Conservation (phyloP, 129 eudicot genomes). For the Chrysanthemum makinoi region DNA sequence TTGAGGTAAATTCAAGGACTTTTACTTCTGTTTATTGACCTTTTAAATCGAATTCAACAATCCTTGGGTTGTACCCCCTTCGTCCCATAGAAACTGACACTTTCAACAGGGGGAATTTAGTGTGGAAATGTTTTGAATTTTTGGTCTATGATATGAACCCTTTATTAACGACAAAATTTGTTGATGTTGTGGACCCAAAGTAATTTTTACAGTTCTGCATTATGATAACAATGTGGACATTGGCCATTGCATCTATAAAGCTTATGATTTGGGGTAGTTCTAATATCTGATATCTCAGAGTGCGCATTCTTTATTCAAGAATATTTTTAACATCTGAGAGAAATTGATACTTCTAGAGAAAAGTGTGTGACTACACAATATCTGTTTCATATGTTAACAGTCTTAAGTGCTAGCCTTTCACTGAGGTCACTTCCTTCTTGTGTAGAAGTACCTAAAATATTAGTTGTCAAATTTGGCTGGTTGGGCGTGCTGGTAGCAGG, state of each 20-base stretch:
- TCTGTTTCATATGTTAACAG: too few relatives aligned
- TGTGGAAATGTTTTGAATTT: background rate
- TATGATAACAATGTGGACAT: conserved; percentile 8
- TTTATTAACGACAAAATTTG: background rate
- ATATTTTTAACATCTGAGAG: background rate
- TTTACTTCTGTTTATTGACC: background rate
- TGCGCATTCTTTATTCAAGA: background rate
- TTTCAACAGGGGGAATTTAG: background rate
- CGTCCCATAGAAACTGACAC: conserved; percentile 1
- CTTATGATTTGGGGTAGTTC: too few relatives aligned
- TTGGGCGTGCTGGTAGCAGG: background rate
- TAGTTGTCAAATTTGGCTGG: background rate
- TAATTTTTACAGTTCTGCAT: background rate
- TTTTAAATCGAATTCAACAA: background rate
- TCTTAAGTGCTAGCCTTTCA: too few relatives aligned
- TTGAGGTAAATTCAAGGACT: conserved; percentile 47
- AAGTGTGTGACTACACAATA: background rate
- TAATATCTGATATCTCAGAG: too few relatives aligned
- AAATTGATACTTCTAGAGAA: background rate
- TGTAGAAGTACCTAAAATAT: background rate
- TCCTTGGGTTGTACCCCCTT: too few relatives aligned
- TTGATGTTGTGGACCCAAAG: conserved; percentile 9
- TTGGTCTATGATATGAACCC: background rate
- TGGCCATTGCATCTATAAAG: conserved; percentile 1
- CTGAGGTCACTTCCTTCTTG: background rate